These are phyloP conservation scores for Fennellomyces sp. DNA, from an alignment of 371 early-diverging fungal species.

Conservation along the genomic window DNA sequence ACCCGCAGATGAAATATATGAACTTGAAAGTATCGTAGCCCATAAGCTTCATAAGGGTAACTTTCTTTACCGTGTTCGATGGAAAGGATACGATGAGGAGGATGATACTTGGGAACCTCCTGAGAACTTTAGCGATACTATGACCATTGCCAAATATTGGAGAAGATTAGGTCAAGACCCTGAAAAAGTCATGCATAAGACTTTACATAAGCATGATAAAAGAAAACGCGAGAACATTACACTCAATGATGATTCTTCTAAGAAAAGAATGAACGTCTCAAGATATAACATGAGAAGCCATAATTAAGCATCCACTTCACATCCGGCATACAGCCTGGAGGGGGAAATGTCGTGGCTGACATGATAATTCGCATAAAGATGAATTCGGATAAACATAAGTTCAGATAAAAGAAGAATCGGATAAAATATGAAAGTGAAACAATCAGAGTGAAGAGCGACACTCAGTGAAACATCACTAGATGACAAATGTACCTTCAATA, in stretches of 20 bases:
- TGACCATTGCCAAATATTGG: constrained; percentile 15
- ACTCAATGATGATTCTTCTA: not conserved
- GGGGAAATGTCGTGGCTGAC: not conserved
- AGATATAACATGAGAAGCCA: not conserved
- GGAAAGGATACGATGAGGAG: constrained; percentile 20
- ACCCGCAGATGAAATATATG: constrained; percentile 5
- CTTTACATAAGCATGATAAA: not conserved
- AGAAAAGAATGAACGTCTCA: not conserved
- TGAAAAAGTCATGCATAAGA: not conserved
- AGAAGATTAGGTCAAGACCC: not conserved
- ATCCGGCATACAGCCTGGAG: not conserved
- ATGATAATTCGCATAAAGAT: too few relatives aligned
- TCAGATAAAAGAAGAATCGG: too few relatives aligned
- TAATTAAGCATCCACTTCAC: not conserved
- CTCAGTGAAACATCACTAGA: too few relatives aligned
- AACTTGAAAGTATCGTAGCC: constrained; percentile 2
- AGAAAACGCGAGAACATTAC: not conserved
- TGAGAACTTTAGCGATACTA: constrained; percentile 16
- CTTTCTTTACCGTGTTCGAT: constrained; percentile 19
- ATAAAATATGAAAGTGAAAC: too few relatives aligned
- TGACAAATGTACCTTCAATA: too few relatives aligned
- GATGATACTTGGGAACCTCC: constrained; percentile 30
- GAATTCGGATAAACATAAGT: too few relatives aligned
- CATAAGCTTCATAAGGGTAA: constrained; percentile 7
- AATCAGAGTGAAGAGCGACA: too few relatives aligned